phyloP scores from a whole-genome alignment of 768 basidiomycete genomes.

The Suillus ampliporus region DNA sequence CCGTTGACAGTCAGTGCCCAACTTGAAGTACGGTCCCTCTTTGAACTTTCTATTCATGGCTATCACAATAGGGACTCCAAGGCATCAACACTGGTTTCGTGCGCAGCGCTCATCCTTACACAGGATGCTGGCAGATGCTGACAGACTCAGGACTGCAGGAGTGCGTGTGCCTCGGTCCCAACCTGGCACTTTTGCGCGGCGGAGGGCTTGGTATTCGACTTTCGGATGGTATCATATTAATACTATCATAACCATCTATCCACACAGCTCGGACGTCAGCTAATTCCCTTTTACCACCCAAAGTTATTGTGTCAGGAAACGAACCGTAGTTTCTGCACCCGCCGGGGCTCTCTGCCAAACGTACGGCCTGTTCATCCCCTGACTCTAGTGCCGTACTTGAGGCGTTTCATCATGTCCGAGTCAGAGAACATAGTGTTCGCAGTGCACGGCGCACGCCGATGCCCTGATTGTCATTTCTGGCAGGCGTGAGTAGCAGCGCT shows the following conservation, averaged over 20 bases:
- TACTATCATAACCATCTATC: not conserved
- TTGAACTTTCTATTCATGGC: not conserved
- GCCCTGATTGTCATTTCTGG: not conserved
- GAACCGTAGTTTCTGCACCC: not conserved
- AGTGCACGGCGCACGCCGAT: not conserved
- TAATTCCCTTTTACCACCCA: not conserved
- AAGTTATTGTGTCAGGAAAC: not conserved
- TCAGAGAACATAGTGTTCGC: not conserved
- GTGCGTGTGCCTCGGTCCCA: not conserved
- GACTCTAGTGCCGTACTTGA: not conserved
- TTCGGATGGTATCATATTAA: not conserved
- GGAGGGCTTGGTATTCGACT: not conserved
- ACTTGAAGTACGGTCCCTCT: not conserved
- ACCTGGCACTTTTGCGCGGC: not conserved
- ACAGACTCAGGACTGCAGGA: not conserved
- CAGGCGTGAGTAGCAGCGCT: not conserved
- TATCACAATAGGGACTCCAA: not conserved
- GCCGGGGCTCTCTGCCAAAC: too few relatives aligned
- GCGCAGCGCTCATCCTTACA: not conserved
- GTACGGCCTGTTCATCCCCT: not conserved
- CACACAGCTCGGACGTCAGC: not conserved
- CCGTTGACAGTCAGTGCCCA: conserved; percentile 5
- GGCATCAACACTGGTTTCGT: conserved; percentile 1
- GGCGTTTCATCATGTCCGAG: not conserved
- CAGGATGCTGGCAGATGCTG: not conserved